Evolutionary conservation across 2,329 filamentous ascomycete species (phyloP), one percentile per base, ranked within the genome.

Genomic region (Fusarium nygamai): DNA sequence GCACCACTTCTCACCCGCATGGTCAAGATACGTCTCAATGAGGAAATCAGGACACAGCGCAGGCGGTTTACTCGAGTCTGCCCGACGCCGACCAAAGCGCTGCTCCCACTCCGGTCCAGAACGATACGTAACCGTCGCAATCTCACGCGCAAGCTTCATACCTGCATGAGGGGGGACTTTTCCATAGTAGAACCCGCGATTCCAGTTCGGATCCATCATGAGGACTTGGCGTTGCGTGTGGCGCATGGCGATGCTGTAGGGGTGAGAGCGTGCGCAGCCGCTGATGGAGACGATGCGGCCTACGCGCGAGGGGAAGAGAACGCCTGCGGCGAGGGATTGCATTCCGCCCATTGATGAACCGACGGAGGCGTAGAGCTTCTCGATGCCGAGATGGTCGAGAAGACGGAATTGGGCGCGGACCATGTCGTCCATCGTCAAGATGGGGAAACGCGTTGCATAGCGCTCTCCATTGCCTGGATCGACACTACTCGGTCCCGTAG

Each of bases 171-270:
- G 96, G 5, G 96, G 96, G 12, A 99, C 91, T 47, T 87, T 86
- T 79, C 92, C 92, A 81, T 98, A 97, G 86, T 98, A 98, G 85
- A 96, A 97, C 5, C 96, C 96, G 41, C 96, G 91, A 76, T 94
- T 94, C 96, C 96, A 99, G 79, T 97, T 95, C 6, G 95, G 95
- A 79, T 99, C 96, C 93, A 98, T 98, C 95, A 99, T 98, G 54
- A 99, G 89, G 2, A 98, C 96, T 85, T 98, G 96, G 34, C 96
- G 92, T 84, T 99, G 96, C 0, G 96, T 98, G 84, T 99, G 96
- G 61, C 96, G 92, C 96, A 99, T 98, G 39, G 96, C 96, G 81
- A 99, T 98, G 82, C 95, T 97, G 85, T 99, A 99, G 1, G 96
- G 96, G 81, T 99, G 96, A 77, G 93, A 97, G 73, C 96, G 89